Evolutionary conservation across 805 yeast genomes (phyloP).

Genomic region (Candida incommunis): DNA sequence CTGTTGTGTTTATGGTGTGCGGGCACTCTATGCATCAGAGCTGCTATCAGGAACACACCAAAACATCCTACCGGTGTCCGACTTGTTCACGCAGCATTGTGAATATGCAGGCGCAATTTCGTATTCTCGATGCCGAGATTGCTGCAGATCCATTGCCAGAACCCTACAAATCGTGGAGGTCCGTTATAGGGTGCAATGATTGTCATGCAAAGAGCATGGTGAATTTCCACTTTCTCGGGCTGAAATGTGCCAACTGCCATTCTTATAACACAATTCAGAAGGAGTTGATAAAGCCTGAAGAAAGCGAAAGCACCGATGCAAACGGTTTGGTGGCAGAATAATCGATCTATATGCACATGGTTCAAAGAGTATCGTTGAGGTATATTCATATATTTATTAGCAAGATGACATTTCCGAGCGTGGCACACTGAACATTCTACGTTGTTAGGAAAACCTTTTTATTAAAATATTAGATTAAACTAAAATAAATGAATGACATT

Average conservation of each 20-base stretch:
- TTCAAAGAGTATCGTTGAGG: too few relatives aligned
- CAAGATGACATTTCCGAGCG: too few relatives aligned
- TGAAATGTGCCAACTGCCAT: conserved; percentile 74
- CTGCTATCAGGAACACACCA: conserved; percentile 72
- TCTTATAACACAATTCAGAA: conserved; percentile 77
- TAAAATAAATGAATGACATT: too few relatives aligned
- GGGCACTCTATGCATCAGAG: conserved; percentile 87
- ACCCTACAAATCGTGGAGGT: conserved; percentile 64
- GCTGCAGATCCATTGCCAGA: conserved; percentile 62
- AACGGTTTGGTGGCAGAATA: too few relatives aligned
- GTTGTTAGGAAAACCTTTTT: too few relatives aligned
- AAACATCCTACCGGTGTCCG: conserved; percentile 82
- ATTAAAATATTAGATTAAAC: too few relatives aligned
- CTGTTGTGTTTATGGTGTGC: conserved; percentile 84
- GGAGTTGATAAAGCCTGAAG: conserved; percentile 55
- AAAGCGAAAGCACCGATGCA: too few relatives aligned
- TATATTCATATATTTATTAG: too few relatives aligned
- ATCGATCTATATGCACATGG: too few relatives aligned
- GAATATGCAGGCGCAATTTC: conserved; percentile 78
- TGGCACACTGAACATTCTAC: too few relatives aligned
- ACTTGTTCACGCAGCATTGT: conserved; percentile 72
- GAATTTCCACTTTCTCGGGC: conserved; percentile 69
- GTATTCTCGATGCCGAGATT: conserved; percentile 77
- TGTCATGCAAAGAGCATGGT: conserved; percentile 72
- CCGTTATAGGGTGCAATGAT: conserved; percentile 60